phyloP scores from a whole-genome alignment of 805 yeast species.

The Hanseniaspora occidentalis region DNA sequence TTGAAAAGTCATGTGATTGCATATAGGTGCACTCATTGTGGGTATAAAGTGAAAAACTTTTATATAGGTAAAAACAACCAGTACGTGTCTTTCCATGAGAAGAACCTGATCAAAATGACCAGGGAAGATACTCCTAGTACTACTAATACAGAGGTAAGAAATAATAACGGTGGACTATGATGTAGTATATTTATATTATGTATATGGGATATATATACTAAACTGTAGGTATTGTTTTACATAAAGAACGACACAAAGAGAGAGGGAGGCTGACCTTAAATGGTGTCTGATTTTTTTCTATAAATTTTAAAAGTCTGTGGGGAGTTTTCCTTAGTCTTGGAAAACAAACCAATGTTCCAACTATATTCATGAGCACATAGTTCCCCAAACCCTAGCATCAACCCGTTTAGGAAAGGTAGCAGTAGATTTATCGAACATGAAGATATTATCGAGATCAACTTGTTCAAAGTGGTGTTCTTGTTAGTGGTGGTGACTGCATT shows the following conservation, averaged over 20 bases:
- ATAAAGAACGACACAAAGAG: too few species aligned
- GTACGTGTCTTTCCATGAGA: background rate
- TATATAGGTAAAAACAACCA: background rate
- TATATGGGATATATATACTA: too few species aligned
- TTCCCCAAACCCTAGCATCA: constrained; percentile 95
- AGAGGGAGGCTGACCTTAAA: constrained; percentile 4
- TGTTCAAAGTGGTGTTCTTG: constrained; percentile 2
- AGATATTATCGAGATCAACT: constrained; percentile 11
- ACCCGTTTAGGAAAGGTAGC: constrained; percentile 81
- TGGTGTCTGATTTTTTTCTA: background rate
- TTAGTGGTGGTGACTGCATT: constrained; percentile 1
- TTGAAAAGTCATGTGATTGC: background rate
- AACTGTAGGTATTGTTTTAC: too few species aligned
- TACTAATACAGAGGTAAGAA: too few species aligned
- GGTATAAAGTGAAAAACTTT: background rate
- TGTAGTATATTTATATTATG: too few species aligned
- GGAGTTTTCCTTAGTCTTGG: constrained; percentile 45
- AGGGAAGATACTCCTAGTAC: too few species aligned
- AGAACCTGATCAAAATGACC: too few species aligned
- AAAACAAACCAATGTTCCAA: constrained; percentile 56
- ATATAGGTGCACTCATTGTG: background rate
- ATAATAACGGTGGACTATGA: too few species aligned
- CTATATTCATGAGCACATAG: constrained; percentile 88
- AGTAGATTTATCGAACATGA: constrained; percentile 63
- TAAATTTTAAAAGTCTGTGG: constrained; percentile 8